A percentile compares a stretch with the other conserved stretches of the same genome.
Conservation (phyloP, 1,284 basidiomycete species). For the Ganoderma sp. region DNA sequence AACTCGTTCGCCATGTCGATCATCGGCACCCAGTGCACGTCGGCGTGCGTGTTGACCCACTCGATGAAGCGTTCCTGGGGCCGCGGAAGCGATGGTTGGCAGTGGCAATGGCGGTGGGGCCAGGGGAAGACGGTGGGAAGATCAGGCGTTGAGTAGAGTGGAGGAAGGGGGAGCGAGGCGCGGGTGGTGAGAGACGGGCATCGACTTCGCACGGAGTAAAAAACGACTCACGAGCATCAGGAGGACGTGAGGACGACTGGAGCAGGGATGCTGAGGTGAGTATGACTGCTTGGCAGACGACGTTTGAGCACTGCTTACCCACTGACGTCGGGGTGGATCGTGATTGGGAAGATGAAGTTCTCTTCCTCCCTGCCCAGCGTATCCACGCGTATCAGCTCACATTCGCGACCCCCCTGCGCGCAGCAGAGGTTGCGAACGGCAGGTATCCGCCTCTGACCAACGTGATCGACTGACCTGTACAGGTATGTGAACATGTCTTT, state of each 20-base stretch:
- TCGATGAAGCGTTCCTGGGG: slow-evolving; percentile 78
- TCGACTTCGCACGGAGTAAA: not conserved
- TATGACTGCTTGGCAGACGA: not conserved
- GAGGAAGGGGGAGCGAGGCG: not conserved
- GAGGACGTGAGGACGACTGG: slow-evolving; percentile 61
- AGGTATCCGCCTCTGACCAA: not conserved
- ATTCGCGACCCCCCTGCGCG: not conserved
- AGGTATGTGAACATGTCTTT: slow-evolving; percentile 76
- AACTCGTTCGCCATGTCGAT: slow-evolving; percentile 68
- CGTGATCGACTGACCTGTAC: slow-evolving; percentile 50
- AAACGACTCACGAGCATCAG: slow-evolving; percentile 64
- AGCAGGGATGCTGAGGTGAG: not conserved
- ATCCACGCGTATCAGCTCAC: not conserved
- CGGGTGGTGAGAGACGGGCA: not conserved
- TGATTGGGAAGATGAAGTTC: slow-evolving; percentile 77
- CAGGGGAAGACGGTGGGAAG: not conserved
- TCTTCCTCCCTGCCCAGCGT: slow-evolving; percentile 58
- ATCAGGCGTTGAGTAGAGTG: not conserved
- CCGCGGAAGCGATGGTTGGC: not conserved
- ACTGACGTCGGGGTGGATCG: slow-evolving; percentile 76
- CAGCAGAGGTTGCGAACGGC: not conserved
- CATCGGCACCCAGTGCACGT: slow-evolving; percentile 78
- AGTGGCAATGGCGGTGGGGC: not conserved
- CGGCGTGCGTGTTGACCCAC: slow-evolving; percentile 77
- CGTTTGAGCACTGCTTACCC: slow-evolving; percentile 48